phyloP scores from a whole-genome alignment of 192 early-diverging fungal genomes.

The Entomortierella beljakovae region DNA sequence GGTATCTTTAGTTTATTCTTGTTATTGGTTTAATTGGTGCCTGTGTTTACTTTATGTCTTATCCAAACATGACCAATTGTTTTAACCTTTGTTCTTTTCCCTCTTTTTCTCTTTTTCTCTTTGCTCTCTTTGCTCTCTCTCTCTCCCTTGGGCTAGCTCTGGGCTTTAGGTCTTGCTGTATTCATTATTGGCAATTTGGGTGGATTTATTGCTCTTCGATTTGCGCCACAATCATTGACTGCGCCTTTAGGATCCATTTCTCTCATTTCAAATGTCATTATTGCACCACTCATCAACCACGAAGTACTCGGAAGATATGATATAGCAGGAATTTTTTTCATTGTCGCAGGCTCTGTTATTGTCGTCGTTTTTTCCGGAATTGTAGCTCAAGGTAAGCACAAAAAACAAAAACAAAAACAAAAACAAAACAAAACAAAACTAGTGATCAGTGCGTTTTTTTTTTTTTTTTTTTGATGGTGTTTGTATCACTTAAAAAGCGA shows the following conservation, averaged over 20 bases:
- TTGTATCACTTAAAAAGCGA: not conserved
- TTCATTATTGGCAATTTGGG: slow-evolving; percentile 79
- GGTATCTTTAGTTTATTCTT: slow-evolving; percentile 19
- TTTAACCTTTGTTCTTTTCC: not conserved
- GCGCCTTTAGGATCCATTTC: slow-evolving; percentile 84
- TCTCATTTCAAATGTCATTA: slow-evolving; percentile 83
- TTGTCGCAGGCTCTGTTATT: slow-evolving; percentile 78
- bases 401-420: not conserved
- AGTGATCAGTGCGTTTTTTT: not conserved
- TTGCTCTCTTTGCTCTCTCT: not conserved
- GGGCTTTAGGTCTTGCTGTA: slow-evolving; percentile 76
- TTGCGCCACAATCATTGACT: slow-evolving; percentile 84
- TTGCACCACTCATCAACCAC: slow-evolving; percentile 81
- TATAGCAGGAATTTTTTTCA: slow-evolving; percentile 77
- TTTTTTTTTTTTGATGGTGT: not conserved
- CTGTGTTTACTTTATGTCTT: not conserved
- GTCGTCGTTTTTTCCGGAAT: slow-evolving; percentile 78
- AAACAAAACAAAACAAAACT: not conserved
- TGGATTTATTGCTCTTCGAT: slow-evolving; percentile 81
- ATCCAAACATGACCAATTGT: not conserved
- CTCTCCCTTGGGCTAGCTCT: slow-evolving; percentile 44
- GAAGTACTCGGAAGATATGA: slow-evolving; percentile 76
- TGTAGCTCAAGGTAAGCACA: slow-evolving; percentile 51
- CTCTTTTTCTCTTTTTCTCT: not conserved
- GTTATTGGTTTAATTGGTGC: not conserved